Conservation (phyloP, 495 filamentous ascomycete species). For the Penicillium samsonianum region DNA sequence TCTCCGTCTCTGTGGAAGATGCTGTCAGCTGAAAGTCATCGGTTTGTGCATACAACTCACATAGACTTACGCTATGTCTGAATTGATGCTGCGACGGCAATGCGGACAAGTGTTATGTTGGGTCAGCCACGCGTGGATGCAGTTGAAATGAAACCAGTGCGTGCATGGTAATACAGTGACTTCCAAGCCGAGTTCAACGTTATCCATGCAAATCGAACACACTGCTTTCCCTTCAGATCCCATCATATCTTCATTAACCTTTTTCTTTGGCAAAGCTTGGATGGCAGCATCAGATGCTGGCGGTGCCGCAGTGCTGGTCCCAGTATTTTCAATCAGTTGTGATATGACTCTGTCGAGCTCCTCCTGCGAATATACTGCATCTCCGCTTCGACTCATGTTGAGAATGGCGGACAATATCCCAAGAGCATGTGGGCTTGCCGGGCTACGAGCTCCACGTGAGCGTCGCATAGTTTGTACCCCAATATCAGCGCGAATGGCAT, state of each 20-base stretch:
- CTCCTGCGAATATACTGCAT: constrained; percentile 91
- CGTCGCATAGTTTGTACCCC: constrained; percentile 18
- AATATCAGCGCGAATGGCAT: constrained; percentile 28
- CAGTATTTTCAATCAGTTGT: constrained; percentile 80
- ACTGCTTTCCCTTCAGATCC: constrained; percentile 66
- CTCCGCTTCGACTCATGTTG: constrained; percentile 65
- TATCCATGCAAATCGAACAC: constrained; percentile 93
- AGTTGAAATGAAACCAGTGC: constrained; percentile 87
- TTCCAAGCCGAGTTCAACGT: constrained; percentile 71
- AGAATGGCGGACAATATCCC: constrained; percentile 51
- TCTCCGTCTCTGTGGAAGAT: constrained; percentile 10
- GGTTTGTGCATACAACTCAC: background rate
- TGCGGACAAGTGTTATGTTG: constrained; percentile 92
- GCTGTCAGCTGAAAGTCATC: constrained; percentile 17
- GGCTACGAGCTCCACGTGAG: constrained; percentile 22
- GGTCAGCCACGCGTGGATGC: constrained; percentile 75
- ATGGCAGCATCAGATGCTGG: constrained; percentile 79
- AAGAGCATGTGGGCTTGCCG: constrained; percentile 33
- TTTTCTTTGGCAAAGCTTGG: constrained; percentile 67
- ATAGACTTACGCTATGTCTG: constrained; percentile 28
- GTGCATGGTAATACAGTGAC: constrained; percentile 80
- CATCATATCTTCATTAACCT: constrained; percentile 65
- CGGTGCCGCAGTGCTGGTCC: constrained; percentile 73
- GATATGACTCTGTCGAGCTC: constrained; percentile 87
- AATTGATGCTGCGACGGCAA: constrained; percentile 74